Percentiles rank a stretch among this genome's conserved stretches.
phyloP scores from a whole-genome alignment of 2,329 filamentous ascomycete species.

The Chaetoscypha palmicola region DNA sequence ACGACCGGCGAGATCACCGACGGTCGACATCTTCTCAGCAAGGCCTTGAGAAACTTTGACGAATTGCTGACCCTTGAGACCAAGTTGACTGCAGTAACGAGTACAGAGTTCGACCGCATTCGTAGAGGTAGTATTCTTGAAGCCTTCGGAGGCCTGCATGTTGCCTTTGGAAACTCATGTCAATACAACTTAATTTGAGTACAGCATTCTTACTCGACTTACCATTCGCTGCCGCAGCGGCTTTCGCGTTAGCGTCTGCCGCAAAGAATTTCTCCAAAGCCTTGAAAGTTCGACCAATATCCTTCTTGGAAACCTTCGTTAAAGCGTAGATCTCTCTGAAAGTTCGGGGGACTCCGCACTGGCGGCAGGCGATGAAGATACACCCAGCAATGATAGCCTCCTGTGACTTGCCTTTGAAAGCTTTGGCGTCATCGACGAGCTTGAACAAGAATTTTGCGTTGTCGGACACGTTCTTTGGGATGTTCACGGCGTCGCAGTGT shows the following conservation, averaged over 20 bases:
- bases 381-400: constrained; percentile 92
- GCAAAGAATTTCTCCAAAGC: constrained; percentile 80
- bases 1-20: constrained; percentile 75
- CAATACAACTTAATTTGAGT: constrained; percentile 23
- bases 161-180: constrained; percentile 23
- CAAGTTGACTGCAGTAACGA: constrained; percentile 82
- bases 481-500: constrained; percentile 77
- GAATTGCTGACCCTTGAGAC: constrained; percentile 63
- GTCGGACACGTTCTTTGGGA: constrained; percentile 75
- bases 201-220: constrained; percentile 31
- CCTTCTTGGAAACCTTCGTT: constrained; percentile 93
- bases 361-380: constrained; percentile 95
- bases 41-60: constrained; percentile 75
- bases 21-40: constrained; percentile 67
- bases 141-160: constrained; percentile 42
- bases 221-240: constrained; percentile 47
- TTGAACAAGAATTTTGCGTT: constrained; percentile 95
- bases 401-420: constrained; percentile 91
- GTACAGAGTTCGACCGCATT: constrained; percentile 78
- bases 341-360: constrained; percentile 77
- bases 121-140: constrained; percentile 69
- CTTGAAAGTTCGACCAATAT: constrained; percentile 95
- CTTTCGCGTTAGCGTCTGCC: constrained; percentile 58
- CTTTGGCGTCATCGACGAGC: constrained; percentile 82
- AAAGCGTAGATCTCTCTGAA: constrained; percentile 93